phyloP scores from a whole-genome alignment of 148 eudicot genomes.

The Amaranthus palmeri region DNA sequence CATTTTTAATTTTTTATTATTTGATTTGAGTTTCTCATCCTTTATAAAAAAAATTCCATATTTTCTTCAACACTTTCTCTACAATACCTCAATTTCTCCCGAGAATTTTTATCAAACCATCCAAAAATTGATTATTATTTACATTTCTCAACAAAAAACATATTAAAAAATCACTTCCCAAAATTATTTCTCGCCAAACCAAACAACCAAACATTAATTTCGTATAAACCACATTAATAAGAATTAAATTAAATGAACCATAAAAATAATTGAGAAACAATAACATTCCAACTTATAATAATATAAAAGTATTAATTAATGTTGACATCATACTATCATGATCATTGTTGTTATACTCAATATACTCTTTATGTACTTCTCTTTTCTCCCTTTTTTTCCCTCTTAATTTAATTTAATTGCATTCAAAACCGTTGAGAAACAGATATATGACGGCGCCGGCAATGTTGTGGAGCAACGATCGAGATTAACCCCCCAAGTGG shows the following conservation, averaged over 20 bases:
- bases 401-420: background rate
- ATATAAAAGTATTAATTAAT: background rate
- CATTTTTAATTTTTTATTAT: no score
- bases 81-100: no score
- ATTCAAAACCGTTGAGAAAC: slow-evolving; percentile 83
- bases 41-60: no score
- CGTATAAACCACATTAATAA: no score
- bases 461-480: slow-evolving; percentile 60
- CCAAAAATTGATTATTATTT: no score
- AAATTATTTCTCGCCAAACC: background rate
- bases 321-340: background rate
- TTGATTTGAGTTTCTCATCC: no score
- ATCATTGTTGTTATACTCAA: slow-evolving; percentile 6
- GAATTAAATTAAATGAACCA: background rate
- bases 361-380: slow-evolving; percentile 10
- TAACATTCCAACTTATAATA: slow-evolving; percentile 1
- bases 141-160: no score
- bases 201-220: background rate
- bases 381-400: background rate
- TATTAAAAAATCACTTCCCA: no score
- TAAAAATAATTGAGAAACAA: background rate
- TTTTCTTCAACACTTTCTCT: no score
- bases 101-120: no score
- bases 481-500: slow-evolving; percentile 88
- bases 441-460: slow-evolving; percentile 54